Evolutionary conservation across 306 rosid genomes (phyloP), one percentile per base, ranked within the genome.

Genomic region (Trifolium subterraneum): DNA sequence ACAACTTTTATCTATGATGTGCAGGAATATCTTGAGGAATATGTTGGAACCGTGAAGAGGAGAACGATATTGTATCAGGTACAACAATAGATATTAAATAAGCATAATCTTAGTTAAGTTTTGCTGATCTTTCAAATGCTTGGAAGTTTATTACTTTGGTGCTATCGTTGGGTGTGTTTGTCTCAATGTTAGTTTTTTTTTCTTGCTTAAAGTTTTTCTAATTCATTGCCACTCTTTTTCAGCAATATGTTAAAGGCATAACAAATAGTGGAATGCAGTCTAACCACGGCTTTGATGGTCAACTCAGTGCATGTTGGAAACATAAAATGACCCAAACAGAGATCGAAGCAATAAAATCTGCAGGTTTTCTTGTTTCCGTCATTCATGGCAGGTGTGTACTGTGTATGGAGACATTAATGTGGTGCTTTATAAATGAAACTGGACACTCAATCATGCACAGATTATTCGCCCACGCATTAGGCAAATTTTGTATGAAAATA

Each of bases 21-120:
- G 82, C 98, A 95, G 99, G 98, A 87, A 77, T 92, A 90, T 84
- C 99, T 95, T 59, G 99, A 95, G 77, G 99, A 92, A 76, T 84
- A 64, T 48, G 82, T 92, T 35, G 97, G 95, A 84, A 78, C 79
- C 2, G 80, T 81, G 61, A 95, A 87, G 67, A 86, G 99, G 84
- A 83, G 93, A 82, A 60, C 87, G 19, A 64, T 95, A 67, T 72
- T 92, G 50, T 92, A 83, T 81, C 97, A 89, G 88, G 99, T 90
- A 88, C 76, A n/a, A n/a, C n/a, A n/a, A n/a, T n/a, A 81, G 41
- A 29, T 51, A 39, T 47, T 9, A 51, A 50, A 63, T 58, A 51
- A 29, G 47, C 66, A 67, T 76, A 58, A 45, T 29, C 61, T 51
- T 65, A 44, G 56, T 38, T 54, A 44, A 10, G 45, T 35, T 27